Evolutionary conservation across 2,329 filamentous ascomycete species (phyloP).

Genomic region (Dactylellina drechsleri): DNA sequence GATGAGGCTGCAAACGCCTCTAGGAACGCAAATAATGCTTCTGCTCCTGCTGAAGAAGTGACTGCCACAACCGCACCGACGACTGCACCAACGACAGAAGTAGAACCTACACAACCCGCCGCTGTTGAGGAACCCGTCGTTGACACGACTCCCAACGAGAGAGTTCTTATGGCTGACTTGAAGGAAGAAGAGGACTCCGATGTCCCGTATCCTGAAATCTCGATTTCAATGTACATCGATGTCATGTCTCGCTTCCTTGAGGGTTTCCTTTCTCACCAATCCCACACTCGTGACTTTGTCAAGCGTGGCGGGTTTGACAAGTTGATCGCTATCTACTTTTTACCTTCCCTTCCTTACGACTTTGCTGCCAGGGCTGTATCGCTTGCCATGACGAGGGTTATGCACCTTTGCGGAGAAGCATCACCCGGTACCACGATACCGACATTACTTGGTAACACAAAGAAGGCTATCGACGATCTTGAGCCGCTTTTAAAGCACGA

Average conservation of each 20-base stretch:
- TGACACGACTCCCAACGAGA: constrained; percentile 57
- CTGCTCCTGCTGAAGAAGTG: too few species aligned
- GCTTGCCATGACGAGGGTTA: constrained; percentile 76
- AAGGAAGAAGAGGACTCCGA: constrained; percentile 65
- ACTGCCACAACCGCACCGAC: constrained; percentile 14
- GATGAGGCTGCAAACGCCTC: constrained; percentile 58
- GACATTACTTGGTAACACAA: constrained; percentile 78
- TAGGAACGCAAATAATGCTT: constrained; percentile 36
- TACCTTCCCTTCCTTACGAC: constrained; percentile 80
- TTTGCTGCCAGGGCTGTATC: constrained; percentile 75
- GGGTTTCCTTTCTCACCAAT: constrained; percentile 78
- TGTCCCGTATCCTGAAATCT: constrained; percentile 63
- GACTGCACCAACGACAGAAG: constrained; percentile 46
- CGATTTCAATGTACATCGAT: constrained; percentile 76
- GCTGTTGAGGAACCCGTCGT: constrained; percentile 40
- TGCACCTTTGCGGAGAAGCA: constrained; percentile 81
- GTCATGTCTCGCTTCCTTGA: constrained; percentile 80
- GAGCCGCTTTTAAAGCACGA: constrained; percentile 71
- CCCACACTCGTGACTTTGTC: constrained; percentile 78
- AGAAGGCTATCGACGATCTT: constrained; percentile 74
- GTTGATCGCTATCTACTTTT: constrained; percentile 82
- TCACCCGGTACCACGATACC: constrained; percentile 84
- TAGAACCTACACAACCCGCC: constrained; percentile 52
- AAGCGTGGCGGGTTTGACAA: constrained; percentile 82
- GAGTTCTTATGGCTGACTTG: constrained; percentile 63